Evolutionary conservation across 352 stramenopile genomes (phyloP), one percentile per base, ranked within the genome.

Genomic region (Phytopythium ostracodes): DNA sequence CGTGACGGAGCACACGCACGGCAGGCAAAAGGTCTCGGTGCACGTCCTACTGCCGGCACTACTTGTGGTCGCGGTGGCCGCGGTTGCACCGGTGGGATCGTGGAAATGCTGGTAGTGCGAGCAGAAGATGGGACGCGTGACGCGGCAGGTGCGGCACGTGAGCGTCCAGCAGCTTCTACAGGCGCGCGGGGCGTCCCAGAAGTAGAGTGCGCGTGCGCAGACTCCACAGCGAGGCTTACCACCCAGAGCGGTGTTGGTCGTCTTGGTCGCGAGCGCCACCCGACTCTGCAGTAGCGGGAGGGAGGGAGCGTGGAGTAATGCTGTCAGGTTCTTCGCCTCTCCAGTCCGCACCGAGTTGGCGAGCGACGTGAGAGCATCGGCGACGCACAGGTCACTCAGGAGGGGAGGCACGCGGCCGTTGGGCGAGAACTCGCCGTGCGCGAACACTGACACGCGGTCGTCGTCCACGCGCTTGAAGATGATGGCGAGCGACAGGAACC

Each of bases 111-210:
- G 81, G 29, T 74, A 79, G 31, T 92, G 76, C 9, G 79, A 81
- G 42, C 84, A 92, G 64, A 90, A 92, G 57, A 92, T 90, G 0
- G 84, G 84, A 56, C 85, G 80, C 17, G 70, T 85, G 25, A 90
- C 77, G 43, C 77, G 77, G 65, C 84, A 92, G 1, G 69, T 73
- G 24, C 84, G 74, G 56, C 84, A 92, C 20, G 75, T 87, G 15
- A 77, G 74, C 42, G 76, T 77, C 77, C 77, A 90, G 72, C 84
- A 92, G 52, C 76, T 75, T 1, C 84, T 71, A 47, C 84, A 92
- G 46, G 70, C 77, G 29, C 76, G 74, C 17, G 79, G 77, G 1
- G 66, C 59, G 51, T 86, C 72, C 84, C 84, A 92, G 60, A 92
- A 81, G 64, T 84, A 90, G 53, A 89, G 70, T 14, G 64, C 56